These are phyloP conservation scores for Pittosporum tobira DNA, from an alignment of 129 eudicot genomes.

Conservation along the genomic window DNA sequence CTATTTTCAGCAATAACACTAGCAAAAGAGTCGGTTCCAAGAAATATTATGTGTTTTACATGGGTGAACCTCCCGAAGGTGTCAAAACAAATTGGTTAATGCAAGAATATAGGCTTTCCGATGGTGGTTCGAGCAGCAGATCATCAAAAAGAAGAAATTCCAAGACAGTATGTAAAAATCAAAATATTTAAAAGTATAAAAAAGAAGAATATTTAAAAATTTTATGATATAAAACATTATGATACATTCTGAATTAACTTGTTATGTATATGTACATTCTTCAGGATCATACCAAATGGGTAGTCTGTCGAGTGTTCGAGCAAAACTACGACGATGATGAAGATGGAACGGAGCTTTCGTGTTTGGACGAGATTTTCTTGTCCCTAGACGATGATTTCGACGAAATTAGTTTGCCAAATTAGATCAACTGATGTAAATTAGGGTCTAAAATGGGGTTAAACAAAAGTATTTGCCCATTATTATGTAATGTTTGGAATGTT, in stretches of 20 bases:
- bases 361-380: slow-evolving; percentile 90
- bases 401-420: slow-evolving; percentile 75
- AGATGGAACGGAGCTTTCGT: slow-evolving; percentile 68
- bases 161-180: slow-evolving; percentile 54
- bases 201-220: not conserved
- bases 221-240: not conserved
- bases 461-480: not conserved
- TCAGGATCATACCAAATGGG: slow-evolving; percentile 92
- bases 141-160: slow-evolving; percentile 51
- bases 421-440: slow-evolving; percentile 1
- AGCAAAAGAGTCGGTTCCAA: slow-evolving; percentile 64
- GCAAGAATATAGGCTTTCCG: slow-evolving; percentile 79
- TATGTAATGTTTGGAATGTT: not conserved
- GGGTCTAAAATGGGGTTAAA: slow-evolving; percentile 8
- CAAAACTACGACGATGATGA: slow-evolving; percentile 39
- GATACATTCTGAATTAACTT: not conserved
- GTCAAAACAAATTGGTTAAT: slow-evolving; percentile 79
- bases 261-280: not conserved
- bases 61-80: slow-evolving; percentile 66
- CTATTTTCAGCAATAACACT: slow-evolving; percentile 30
- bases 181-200: too few relatives aligned
- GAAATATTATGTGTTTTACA: slow-evolving; percentile 57
- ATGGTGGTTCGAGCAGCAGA: slow-evolving; percentile 28
- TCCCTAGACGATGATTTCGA: slow-evolving; percentile 77
- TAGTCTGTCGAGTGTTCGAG: slow-evolving; percentile 85